Conservation (phyloP, 2,329 filamentous ascomycete species). For the Colletotrichum sp. region DNA sequence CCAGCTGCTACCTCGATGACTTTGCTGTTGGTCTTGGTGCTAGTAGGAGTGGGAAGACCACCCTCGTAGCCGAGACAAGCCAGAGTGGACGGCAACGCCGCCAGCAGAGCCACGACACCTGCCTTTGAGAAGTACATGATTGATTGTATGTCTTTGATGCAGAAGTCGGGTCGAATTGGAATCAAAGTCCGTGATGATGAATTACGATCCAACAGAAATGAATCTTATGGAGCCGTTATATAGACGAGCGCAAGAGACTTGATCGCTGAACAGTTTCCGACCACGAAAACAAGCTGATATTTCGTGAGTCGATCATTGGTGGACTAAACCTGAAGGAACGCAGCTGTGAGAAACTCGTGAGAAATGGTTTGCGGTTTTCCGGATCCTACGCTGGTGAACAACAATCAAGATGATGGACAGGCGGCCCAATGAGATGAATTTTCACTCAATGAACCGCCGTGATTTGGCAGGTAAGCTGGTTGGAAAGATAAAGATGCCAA, state of each 20-base stretch:
- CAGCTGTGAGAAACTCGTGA: not conserved
- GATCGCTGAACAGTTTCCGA: not conserved
- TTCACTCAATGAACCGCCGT: not conserved
- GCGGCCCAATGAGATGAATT: not conserved
- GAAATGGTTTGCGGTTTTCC: not conserved
- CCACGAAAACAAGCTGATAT: not conserved
- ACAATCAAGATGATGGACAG: not conserved
- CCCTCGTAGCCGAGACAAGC: slow-evolving; percentile 31
- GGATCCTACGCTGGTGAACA: not conserved
- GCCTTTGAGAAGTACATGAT: slow-evolving; percentile 3
- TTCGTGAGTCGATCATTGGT: not conserved
- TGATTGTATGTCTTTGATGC: not conserved
- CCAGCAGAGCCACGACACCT: not conserved
- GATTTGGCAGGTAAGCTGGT: not conserved
- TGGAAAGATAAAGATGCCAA: not conserved
- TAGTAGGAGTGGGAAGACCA: slow-evolving; percentile 31
- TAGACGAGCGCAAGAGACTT: not conserved
- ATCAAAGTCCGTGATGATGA: not conserved
- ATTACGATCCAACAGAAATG: not conserved
- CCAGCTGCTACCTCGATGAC: slow-evolving; percentile 36
- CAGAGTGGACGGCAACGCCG: slow-evolving; percentile 23
- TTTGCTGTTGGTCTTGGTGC: slow-evolving; percentile 29
- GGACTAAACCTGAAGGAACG: not conserved
- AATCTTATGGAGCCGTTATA: not conserved
- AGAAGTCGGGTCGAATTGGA: not conserved